These are phyloP conservation scores for Picochlorum costavermella DNA, from an alignment of 139 green algal species.

Conservation along the genomic window DNA sequence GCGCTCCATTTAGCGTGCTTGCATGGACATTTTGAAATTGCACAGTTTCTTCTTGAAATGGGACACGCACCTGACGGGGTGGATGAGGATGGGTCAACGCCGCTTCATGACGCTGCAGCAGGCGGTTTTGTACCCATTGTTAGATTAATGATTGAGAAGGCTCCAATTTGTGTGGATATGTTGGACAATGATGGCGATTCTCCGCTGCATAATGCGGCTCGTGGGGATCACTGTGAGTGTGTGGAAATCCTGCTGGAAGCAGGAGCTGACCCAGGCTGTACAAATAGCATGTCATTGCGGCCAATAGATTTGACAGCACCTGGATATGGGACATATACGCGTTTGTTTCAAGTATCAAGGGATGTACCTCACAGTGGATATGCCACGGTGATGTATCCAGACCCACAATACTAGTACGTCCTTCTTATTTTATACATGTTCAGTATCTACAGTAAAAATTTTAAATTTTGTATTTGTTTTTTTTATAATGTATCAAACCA, in stretches of 20 bases:
- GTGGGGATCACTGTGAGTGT: conserved; percentile 7
- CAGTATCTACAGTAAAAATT: too few species aligned
- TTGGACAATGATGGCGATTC: conserved; percentile 25
- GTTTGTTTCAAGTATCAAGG: neutral
- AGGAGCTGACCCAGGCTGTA: conserved; percentile 10
- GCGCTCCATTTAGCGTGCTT: conserved; percentile 26
- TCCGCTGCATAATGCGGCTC: conserved; percentile 27
- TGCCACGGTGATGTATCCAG: too few species aligned
- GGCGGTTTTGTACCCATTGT: conserved; percentile 17
- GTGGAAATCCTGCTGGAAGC: conserved; percentile 12
- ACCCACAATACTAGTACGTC: too few species aligned
- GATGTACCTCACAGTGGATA: too few species aligned
- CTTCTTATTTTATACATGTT: too few species aligned
- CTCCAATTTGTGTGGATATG: conserved; percentile 1
- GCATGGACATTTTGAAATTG: conserved; percentile 21
- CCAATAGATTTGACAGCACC: conserved; percentile 10
- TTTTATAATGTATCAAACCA: too few species aligned
- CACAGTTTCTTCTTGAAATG: conserved; percentile 17
- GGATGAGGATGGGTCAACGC: conserved; percentile 16
- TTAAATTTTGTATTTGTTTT: too few species aligned
- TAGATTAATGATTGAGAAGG: conserved; percentile 13
- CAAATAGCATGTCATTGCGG: conserved; percentile 17
- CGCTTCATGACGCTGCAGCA: conserved; percentile 24
- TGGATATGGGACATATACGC: neutral
- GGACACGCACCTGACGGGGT: conserved; percentile 8